Conservation (phyloP, 2,329 filamentous ascomycete species). For the Microdochium bolleyi region DNA sequence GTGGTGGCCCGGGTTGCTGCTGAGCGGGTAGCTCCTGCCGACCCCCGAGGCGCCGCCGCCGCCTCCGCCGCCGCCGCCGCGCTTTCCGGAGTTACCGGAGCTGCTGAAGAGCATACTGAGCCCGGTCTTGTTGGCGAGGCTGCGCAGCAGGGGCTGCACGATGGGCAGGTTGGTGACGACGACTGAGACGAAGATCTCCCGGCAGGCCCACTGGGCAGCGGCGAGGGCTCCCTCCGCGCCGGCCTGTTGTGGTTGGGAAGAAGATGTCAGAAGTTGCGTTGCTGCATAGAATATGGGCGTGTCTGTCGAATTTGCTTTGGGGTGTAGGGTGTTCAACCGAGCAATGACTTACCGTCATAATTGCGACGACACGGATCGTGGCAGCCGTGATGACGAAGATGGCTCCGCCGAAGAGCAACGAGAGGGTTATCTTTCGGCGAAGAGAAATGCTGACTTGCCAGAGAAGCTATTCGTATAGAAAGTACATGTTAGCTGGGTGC, state of each 20-base stretch:
- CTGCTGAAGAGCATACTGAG: slow-evolving; percentile 8
- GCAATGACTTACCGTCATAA: slow-evolving; percentile 21
- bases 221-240: slow-evolving; percentile 9
- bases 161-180: slow-evolving; percentile 25
- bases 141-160: slow-evolving; percentile 11
- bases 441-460: slow-evolving; percentile 34
- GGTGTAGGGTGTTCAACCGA: no score
- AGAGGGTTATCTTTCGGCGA: slow-evolving; percentile 28
- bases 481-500: no score
- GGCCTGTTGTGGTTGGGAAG: slow-evolving; percentile 4
- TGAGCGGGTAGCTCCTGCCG: slow-evolving; percentile 1
- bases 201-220: slow-evolving; percentile 22
- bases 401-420: slow-evolving; percentile 37
- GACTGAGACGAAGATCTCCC: slow-evolving; percentile 28
- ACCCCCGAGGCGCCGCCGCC: no score
- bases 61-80: not conserved
- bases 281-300: no score
- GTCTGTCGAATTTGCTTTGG: no score
- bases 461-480: slow-evolving; percentile 25
- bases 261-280: no score
- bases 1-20: slow-evolving; percentile 2
- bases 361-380: slow-evolving; percentile 35
- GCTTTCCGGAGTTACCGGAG: not conserved
- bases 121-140: slow-evolving; percentile 7
- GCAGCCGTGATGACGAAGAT: slow-evolving; percentile 39